phyloP scores from a whole-genome alignment of 2,329 filamentous ascomycete genomes.

The Clathrospora elynae region DNA sequence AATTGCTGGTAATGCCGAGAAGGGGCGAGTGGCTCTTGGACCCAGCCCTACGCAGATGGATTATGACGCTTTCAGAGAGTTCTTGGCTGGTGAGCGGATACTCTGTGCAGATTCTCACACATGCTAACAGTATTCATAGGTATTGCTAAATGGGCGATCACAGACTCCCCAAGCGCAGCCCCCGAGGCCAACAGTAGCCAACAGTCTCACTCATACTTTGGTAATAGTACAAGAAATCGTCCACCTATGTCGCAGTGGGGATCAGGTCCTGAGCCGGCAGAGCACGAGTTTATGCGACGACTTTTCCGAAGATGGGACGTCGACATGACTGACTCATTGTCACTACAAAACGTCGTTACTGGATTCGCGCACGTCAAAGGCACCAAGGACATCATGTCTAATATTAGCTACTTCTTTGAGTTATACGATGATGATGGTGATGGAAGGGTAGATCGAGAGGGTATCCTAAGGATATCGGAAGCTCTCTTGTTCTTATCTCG shows the following conservation, averaged over 20 bases:
- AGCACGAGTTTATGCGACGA: conserved; percentile 91
- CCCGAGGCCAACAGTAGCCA: conserved; percentile 57
- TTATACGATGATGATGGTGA: conserved; percentile 93
- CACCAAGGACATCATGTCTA: conserved; percentile 94
- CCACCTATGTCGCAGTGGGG: conserved; percentile 62
- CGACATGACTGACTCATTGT: conserved; percentile 76
- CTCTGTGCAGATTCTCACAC: rapidly evolving
- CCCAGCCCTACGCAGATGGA: conserved; percentile 94
- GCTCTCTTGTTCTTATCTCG: conserved; percentile 90
- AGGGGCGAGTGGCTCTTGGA: conserved; percentile 84
- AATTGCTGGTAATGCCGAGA: conserved; percentile 65
- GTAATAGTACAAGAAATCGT: conserved; percentile 49
- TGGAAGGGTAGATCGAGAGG: conserved; percentile 90
- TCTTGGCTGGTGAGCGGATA: conserved; percentile 69
- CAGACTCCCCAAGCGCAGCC: conserved; percentile 74
- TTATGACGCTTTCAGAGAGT: conserved; percentile 94
- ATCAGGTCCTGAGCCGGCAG: conserved; percentile 71
- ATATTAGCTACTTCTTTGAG: conserved; percentile 97
- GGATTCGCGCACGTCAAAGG: conserved; percentile 92
- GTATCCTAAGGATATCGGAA: conserved; percentile 92
- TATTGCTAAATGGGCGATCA: conserved; percentile 90
- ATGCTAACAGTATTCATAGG: conserved; percentile 50
- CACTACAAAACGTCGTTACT: conserved; percentile 87
- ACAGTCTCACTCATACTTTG: conserved; percentile 63
- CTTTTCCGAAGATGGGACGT: conserved; percentile 89